A percentile compares a stretch with the other conserved stretches of the same genome.
Evolutionary conservation across 2,329 filamentous ascomycete genomes (phyloP).

Genomic region (Nemania sp.): DNA sequence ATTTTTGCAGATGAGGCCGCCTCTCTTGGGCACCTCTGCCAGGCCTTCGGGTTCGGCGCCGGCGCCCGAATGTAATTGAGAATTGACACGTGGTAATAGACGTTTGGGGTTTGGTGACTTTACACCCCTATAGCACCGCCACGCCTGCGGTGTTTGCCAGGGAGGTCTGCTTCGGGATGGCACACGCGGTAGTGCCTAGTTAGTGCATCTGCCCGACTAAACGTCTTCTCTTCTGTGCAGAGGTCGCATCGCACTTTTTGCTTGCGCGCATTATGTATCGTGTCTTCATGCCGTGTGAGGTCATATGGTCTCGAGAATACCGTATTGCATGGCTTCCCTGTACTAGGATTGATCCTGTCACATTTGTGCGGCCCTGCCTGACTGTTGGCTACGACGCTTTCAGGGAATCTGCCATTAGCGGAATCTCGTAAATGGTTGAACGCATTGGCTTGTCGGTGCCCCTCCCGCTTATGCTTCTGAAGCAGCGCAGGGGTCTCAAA

Average conservation of each 20-base stretch:
- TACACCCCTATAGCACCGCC: conserved; percentile 27
- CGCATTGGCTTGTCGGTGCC: conserved; percentile 75
- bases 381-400: conserved; percentile 69
- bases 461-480: conserved; percentile 95
- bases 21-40: too few relatives aligned
- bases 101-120: not conserved
- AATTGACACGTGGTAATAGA: conserved; percentile 6
- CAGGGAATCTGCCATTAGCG: conserved; percentile 44
- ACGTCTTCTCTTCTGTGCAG: conserved; percentile 96
- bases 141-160: conserved; percentile 60
- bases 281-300: conserved; percentile 93
- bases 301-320: conserved; percentile 96
- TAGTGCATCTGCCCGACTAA: conserved; percentile 91
- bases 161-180: conserved; percentile 83
- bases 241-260: conserved; percentile 91
- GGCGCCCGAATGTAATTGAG: not conserved
- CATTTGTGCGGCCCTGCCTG: conserved; percentile 94
- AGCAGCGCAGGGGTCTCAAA: conserved; percentile 87
- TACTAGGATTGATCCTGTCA: conserved; percentile 90
- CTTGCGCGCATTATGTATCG: conserved; percentile 93
- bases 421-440: conserved; percentile 44
- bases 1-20: too few relatives aligned
- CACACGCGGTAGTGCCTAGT: conserved; percentile 94
- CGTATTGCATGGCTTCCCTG: conserved; percentile 91
- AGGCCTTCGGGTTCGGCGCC: not conserved